These are phyloP conservation scores for Phaeosphaeria sp. DNA, from an alignment of 2,329 filamentous ascomycete genomes.

Conservation along the genomic window DNA sequence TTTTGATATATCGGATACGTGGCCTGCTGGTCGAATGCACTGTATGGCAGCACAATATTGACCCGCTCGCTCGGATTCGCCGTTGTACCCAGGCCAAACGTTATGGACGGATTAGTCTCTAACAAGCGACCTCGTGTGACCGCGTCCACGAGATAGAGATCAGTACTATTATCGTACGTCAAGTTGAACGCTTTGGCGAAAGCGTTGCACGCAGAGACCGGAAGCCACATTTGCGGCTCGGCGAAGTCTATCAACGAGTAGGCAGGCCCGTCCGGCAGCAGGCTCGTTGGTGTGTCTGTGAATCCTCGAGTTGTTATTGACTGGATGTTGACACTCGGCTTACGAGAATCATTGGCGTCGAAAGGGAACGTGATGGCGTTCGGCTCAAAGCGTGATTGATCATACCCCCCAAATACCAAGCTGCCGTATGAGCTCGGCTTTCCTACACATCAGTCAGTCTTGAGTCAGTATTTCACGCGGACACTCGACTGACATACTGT, in stretches of 20 bases:
- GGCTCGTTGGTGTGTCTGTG: slow-evolving; percentile 26
- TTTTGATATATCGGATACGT: slow-evolving; percentile 63
- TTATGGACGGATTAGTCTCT: slow-evolving; percentile 35
- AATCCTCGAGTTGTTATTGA: slow-evolving; percentile 25
- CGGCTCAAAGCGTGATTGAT: slow-evolving; percentile 36
- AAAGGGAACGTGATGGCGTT: slow-evolving; percentile 32
- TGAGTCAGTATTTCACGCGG: neutral
- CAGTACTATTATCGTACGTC: slow-evolving; percentile 38
- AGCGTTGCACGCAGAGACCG: slow-evolving; percentile 37
- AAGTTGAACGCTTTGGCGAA: slow-evolving; percentile 48
- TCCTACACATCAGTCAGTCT: slow-evolving; percentile 9
- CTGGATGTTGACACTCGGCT: slow-evolving; percentile 25
- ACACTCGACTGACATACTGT: slow-evolving; percentile 15
- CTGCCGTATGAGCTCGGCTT: slow-evolving; percentile 31
- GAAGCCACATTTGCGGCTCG: slow-evolving; percentile 48
- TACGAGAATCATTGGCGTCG: slow-evolving; percentile 23
- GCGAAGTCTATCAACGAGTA: slow-evolving; percentile 45
- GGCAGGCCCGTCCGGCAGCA: slow-evolving; percentile 12
- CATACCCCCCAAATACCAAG: slow-evolving; percentile 49
- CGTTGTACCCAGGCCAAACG: slow-evolving; percentile 36
- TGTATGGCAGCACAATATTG: slow-evolving; percentile 52
- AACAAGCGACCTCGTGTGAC: slow-evolving; percentile 30
- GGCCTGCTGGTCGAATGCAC: slow-evolving; percentile 53
- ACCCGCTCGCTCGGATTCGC: slow-evolving; percentile 36
- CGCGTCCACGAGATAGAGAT: slow-evolving; percentile 46